Base-by-base conservation (phyloP, 2,329 filamentous ascomycete species). In the Colletotrichum caudatum region DNA sequence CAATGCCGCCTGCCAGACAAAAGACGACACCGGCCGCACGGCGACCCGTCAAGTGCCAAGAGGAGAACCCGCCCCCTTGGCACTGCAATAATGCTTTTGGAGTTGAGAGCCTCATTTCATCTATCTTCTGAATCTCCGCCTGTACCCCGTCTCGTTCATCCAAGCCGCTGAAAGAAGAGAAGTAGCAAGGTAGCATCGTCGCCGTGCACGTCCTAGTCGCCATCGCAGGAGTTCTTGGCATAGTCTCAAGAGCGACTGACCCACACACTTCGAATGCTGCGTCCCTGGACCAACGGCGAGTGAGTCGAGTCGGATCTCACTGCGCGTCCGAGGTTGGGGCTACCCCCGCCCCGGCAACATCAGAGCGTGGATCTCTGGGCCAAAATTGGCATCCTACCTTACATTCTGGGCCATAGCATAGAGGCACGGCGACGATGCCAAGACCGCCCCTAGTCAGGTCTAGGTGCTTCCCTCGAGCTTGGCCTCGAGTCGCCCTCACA, bases 201-300 rank as follows among this genome's bases (percentile, higher is more conserved):
- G 66, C 50, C 16, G 67, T 71, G 67, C 67, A 66, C 59, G 66
- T 69, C 69, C 66, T 56, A 61, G 33, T 41, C 41, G 33, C 66
- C 54, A 67, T 68, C 37, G 64, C 29, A 61, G 61, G 54, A 71
- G 26, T 60, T 57, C 70, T 72, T 72, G 70, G 70, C 70, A 62
- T 62, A 37, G 70, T 72, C 70, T 72, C 70, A 72, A 71, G 61
- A 66, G 61, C 67, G 70, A 71, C 50, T 72, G 70, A 72, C 61
- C 70, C 70, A 72, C 70, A 29, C 70, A 29, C 35, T 62, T 20
- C 11, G 70, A 71, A 48, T 71, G 41, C 67, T 66, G 54, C 65
- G 46, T 64, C 58, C 69, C 69, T 63, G 46, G 64, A 67, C 57
- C 56, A 41, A 41, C 26, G 41, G 44, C 26, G 18, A 62, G 58